phyloP scores from a whole-genome alignment of 768 basidiomycete species.

The Trametes meyenii region DNA sequence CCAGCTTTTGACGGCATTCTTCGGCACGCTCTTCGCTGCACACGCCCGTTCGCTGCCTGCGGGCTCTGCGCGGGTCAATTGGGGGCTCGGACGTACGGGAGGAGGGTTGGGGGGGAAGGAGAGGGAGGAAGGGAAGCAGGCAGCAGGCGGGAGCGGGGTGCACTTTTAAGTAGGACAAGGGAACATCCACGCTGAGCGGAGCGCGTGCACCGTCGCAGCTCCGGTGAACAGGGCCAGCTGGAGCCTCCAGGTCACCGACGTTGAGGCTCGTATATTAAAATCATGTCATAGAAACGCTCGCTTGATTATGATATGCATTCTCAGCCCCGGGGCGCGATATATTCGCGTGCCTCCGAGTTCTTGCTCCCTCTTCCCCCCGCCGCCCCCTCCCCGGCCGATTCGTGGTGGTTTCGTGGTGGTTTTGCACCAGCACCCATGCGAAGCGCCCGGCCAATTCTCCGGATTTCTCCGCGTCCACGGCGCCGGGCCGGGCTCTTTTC shows the following conservation, averaged over 20 bases:
- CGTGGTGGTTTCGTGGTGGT: neutral
- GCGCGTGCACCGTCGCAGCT: conserved; percentile 5
- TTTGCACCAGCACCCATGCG: neutral
- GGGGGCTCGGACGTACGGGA: neutral
- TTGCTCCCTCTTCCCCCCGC: neutral
- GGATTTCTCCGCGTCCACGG: neutral
- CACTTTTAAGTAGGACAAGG: conserved; percentile 76
- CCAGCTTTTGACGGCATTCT: conserved; percentile 17
- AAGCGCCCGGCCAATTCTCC: neutral
- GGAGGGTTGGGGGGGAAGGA: conserved; percentile 2
- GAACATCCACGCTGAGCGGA: conserved; percentile 39
- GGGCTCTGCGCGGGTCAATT: neutral
- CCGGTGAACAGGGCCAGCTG: neutral
- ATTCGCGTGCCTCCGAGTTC: neutral
- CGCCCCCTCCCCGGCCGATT: neutral
- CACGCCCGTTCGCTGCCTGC: neutral
- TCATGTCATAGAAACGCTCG: conserved; percentile 3
- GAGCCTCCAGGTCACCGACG: neutral
- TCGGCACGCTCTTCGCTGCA: neutral
- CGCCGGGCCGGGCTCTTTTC: neutral
- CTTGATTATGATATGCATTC: neutral
- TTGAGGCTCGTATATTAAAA: neutral
- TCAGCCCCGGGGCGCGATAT: neutral
- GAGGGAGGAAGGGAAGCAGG: conserved; percentile 4
- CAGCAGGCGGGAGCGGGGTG: conserved; percentile 31